A percentile compares a stretch with the other conserved stretches of the same genome.
These are phyloP conservation scores for Cladosporium sp. DNA, from an alignment of 2,329 filamentous ascomycete genomes.

Conservation along the genomic window DNA sequence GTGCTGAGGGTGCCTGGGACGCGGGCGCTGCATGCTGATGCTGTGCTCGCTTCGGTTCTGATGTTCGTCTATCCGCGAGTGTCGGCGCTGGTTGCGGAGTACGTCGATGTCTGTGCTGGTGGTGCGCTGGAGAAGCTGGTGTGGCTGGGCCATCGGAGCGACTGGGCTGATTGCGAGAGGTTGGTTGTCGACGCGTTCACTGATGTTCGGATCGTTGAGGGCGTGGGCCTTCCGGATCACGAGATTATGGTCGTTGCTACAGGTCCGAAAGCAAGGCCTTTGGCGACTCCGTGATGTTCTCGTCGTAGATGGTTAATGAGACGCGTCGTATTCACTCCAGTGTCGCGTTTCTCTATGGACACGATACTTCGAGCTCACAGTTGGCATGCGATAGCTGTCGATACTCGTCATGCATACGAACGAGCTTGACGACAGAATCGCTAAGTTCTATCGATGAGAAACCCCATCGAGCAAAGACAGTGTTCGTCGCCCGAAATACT, in stretches of 20 bases:
- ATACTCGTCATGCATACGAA: no score
- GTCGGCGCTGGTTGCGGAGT: conserved; percentile 39
- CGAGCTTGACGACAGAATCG: no score
- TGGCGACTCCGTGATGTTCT: neutral
- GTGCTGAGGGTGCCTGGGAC: conserved; percentile 41
- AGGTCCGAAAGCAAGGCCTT: conserved; percentile 2
- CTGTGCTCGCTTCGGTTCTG: conserved; percentile 39
- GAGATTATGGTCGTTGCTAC: conserved; percentile 19
- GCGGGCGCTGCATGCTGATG: conserved; percentile 38
- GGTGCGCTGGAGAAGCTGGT: conserved; percentile 31
- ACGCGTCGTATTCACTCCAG: neutral
- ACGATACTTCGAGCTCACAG: no score
- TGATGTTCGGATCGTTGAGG: neutral
- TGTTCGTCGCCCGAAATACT: conserved; percentile 11
- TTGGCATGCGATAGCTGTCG: no score
- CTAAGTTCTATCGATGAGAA: neutral
- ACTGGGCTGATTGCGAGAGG: conserved; percentile 31
- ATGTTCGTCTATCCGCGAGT: conserved; percentile 50
- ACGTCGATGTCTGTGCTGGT: conserved; percentile 33
- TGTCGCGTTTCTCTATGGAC: neutral
- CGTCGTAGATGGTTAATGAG: neutral
- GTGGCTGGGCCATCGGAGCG: conserved; percentile 39
- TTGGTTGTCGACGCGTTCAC: conserved; percentile 12
- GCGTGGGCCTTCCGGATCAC: conserved; percentile 17
- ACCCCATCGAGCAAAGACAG: neutral